phyloP scores from a whole-genome alignment of 345 rosid genomes.

The Gossypium anomalum region DNA sequence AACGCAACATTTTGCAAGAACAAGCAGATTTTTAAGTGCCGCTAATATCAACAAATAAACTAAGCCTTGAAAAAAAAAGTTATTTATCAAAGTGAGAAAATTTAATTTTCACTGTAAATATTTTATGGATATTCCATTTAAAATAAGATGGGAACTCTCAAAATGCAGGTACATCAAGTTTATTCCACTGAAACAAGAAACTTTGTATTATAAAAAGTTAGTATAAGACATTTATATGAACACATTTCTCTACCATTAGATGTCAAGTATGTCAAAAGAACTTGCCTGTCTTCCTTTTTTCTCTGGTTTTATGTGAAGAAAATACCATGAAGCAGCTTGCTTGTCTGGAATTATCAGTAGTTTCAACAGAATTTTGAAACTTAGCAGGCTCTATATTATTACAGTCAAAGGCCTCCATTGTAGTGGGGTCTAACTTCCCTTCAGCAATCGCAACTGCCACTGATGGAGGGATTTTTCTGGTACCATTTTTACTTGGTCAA shows the following conservation, averaged over 20 bases:
- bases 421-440: slow-evolving; percentile 62
- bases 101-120: neutral
- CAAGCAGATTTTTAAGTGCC: neutral
- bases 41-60: neutral
- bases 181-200: neutral
- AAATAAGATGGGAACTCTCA: neutral
- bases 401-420: slow-evolving; percentile 63
- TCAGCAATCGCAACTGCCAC: slow-evolving; percentile 71
- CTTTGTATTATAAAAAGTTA: too few species aligned
- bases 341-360: slow-evolving; percentile 10
- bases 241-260: neutral
- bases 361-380: slow-evolving; percentile 22
- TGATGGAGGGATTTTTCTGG: slow-evolving; percentile 69
- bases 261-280: neutral
- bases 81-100: neutral
- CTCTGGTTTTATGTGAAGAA: slow-evolving; percentile 26
- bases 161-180: neutral
- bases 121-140: neutral
- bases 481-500: slow-evolving; percentile 21
- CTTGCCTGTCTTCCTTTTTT: slow-evolving; percentile 32
- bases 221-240: neutral
- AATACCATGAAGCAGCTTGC: slow-evolving; percentile 27
- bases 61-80: neutral
- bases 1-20: neutral
- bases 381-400: slow-evolving; percentile 13